Conservation (phyloP, 176 grass and related monocot species). For the Rhynchospora pubera region DNA sequence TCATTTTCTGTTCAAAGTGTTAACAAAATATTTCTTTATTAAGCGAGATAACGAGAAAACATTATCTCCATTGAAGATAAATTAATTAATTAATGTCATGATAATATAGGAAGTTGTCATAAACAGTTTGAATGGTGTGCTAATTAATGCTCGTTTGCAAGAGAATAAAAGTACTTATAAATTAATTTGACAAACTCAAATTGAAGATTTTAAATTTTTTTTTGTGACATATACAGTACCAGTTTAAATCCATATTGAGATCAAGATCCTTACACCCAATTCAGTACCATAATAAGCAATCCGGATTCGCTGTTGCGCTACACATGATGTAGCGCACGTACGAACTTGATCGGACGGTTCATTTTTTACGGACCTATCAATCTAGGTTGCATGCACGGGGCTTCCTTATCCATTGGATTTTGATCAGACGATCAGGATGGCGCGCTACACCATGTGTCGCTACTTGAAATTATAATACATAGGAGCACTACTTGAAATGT, state of each 20-base stretch:
- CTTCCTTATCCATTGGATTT: too few relatives aligned
- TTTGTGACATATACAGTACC: not conserved
- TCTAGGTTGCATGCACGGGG: too few relatives aligned
- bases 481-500: not conserved
- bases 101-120: not conserved
- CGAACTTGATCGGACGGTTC: too few relatives aligned
- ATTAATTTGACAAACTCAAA: not conserved
- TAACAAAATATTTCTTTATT: not conserved
- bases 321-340: too few relatives aligned
- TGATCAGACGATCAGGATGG: too few relatives aligned
- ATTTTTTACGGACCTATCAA: too few relatives aligned
- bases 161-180: not conserved
- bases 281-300: not conserved
- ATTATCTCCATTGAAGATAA: not conserved
- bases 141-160: not conserved
- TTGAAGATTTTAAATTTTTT: not conserved
- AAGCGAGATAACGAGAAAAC: not conserved
- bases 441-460: too few relatives aligned
- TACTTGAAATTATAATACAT: not conserved
- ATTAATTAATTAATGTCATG: not conserved
- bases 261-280: not conserved
- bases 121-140: not conserved
- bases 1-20: not conserved
- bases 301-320: too few relatives aligned
- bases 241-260: not conserved